A percentile compares a stretch with the other conserved stretches of the same genome.
Evolutionary conservation across 169 alveolate species (phyloP).

Genomic region (Plasmodium berghei): DNA sequence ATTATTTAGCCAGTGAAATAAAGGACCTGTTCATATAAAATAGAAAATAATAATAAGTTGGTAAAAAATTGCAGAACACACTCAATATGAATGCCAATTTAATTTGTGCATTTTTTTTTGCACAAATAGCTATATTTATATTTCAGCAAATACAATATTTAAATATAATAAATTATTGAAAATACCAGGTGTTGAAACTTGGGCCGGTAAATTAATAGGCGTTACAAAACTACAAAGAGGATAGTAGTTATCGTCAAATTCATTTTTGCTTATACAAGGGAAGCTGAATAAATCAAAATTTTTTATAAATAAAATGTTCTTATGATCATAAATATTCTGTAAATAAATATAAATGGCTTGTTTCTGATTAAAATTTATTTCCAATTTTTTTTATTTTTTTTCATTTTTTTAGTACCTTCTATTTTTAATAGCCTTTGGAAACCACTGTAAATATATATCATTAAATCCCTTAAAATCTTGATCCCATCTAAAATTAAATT

Average conservation of each 20-base stretch:
- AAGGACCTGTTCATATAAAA: conserved; percentile 51
- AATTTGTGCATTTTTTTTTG: too few relatives aligned
- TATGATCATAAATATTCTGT: background rate
- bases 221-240: conserved; percentile 74
- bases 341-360: background rate
- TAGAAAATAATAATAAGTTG: background rate
- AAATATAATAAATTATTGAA: background rate
- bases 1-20: conserved; percentile 82
- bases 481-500: conserved; percentile 79
- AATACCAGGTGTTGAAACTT: conserved; percentile 75
- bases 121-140: too few relatives aligned
- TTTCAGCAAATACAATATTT: too few relatives aligned
- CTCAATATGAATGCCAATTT: background rate
- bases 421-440: conserved; percentile 83
- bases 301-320: background rate
- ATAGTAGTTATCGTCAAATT: conserved; percentile 53
- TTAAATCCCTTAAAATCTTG: conserved; percentile 86
- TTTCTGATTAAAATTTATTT: background rate
- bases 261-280: conserved; percentile 76
- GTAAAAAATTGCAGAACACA: background rate
- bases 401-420: conserved; percentile 33
- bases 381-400: conserved; percentile 7
- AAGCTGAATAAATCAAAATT: conserved; percentile 11
- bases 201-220: conserved; percentile 74
- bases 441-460: conserved; percentile 84